A percentile compares a stretch with the other conserved stretches of the same genome.
phyloP scores from a whole-genome alignment of 306 rosid species.

The Luffa acutangula region DNA sequence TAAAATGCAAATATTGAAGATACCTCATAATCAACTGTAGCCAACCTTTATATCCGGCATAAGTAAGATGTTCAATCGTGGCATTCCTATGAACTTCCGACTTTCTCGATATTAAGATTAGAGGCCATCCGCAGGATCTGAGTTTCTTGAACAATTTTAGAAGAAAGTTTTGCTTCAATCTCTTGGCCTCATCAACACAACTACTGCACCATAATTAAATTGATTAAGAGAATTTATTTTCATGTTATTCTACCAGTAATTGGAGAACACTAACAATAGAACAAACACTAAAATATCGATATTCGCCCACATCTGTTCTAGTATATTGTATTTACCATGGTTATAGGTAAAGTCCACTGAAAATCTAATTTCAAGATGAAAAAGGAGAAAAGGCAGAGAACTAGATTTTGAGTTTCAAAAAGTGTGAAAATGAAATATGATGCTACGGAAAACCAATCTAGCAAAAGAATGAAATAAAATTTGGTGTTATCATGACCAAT shows the following conservation, averaged over 20 bases:
- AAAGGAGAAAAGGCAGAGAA: not conserved
- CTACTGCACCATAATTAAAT: slow-evolving; percentile 16
- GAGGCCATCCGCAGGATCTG: slow-evolving; percentile 55
- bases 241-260: not conserved
- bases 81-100: slow-evolving; percentile 27
- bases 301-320: not conserved
- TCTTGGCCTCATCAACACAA: slow-evolving; percentile 32
- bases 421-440: not conserved
- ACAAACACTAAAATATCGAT: not conserved
- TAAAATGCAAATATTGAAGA: not conserved
- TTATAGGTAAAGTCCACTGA: not conserved
- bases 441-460: not conserved
- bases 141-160: slow-evolving; percentile 40
- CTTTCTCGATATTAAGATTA: slow-evolving; percentile 53
- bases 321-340: not conserved
- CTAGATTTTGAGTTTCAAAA: not conserved
- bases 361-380: not conserved
- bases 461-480: not conserved
- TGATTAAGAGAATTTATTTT: not conserved
- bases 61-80: slow-evolving; percentile 36
- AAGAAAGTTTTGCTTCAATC: slow-evolving; percentile 34
- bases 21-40: slow-evolving; percentile 74
- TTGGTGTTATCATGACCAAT: not conserved
- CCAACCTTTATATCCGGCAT: slow-evolving; percentile 54
- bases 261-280: not conserved